phyloP scores from a whole-genome alignment of 345 rosid species.

The Brassica rapa region DNA sequence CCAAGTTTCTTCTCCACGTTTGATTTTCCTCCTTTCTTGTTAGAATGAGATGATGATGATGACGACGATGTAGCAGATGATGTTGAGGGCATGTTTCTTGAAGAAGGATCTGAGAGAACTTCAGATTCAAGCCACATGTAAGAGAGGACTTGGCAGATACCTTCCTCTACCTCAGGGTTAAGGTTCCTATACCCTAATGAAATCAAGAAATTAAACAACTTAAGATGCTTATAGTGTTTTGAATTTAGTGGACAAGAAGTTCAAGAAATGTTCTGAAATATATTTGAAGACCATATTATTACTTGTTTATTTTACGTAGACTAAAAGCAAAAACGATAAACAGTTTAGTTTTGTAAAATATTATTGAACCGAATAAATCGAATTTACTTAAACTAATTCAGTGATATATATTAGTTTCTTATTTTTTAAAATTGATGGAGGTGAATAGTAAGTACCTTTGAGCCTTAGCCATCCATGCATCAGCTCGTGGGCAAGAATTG shows the following conservation, averaged over 20 bases:
- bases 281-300: too few species aligned
- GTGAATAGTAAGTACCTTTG: slow-evolving; percentile 54
- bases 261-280: background rate
- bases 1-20: slow-evolving; percentile 74
- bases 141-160: slow-evolving; percentile 90
- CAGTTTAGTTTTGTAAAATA: too few species aligned
- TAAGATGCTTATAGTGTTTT: background rate
- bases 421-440: background rate
- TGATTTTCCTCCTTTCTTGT: slow-evolving; percentile 76
- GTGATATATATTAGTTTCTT: too few species aligned
- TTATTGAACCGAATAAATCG: too few species aligned
- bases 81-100: slow-evolving; percentile 55
- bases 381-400: too few species aligned
- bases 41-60: slow-evolving; percentile 59
- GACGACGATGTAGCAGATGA: slow-evolving; percentile 40
- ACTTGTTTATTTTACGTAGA: too few species aligned
- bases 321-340: too few species aligned
- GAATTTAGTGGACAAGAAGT: background rate
- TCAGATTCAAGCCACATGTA: slow-evolving; percentile 98
- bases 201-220: background rate
- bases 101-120: slow-evolving; percentile 60
- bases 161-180: slow-evolving; percentile 91
- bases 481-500: slow-evolving; percentile 88
- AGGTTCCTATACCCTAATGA: slow-evolving; percentile 69
- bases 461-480: slow-evolving; percentile 98